Evolutionary conservation across 305 asterid species (phyloP).

Genomic region (Fraxinus paxiana): DNA sequence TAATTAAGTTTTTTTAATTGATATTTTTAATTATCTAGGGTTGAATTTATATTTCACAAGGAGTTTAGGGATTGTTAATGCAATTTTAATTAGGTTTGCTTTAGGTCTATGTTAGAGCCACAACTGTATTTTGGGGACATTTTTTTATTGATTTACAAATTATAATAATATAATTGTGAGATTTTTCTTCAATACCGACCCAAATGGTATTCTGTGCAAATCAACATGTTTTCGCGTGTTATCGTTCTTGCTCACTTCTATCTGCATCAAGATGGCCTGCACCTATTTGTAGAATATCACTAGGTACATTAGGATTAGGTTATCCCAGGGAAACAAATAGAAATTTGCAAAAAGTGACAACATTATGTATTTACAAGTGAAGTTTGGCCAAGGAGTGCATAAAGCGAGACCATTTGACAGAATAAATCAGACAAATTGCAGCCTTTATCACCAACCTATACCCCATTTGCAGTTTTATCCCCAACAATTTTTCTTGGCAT

Average conservation of each 20-base stretch:
- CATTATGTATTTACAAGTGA: not conserved
- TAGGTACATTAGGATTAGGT: not conserved
- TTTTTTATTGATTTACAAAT: not conserved
- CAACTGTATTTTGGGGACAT: not conserved
- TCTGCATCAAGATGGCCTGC: not conserved
- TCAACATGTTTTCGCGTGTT: not conserved
- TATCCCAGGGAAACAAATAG: not conserved
- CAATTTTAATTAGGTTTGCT: not conserved
- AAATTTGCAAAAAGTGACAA: not conserved
- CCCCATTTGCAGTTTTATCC: not conserved
- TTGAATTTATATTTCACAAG: not conserved
- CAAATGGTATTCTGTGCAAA: not conserved
- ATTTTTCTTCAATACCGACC: not conserved
- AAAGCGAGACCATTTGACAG: not conserved
- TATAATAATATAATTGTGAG: not conserved
- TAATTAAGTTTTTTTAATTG: not conserved
- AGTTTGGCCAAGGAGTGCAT: not conserved
- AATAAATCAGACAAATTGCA: not conserved
- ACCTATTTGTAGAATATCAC: not conserved
- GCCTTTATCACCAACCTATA: not conserved
- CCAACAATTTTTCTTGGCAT: not conserved
- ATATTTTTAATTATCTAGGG: not conserved
- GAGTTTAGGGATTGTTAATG: not conserved
- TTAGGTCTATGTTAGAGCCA: not conserved
- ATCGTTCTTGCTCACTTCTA: not conserved